Base-by-base conservation (phyloP, 805 yeast genomes). In the Wickerhamiella dianesei region DNA sequence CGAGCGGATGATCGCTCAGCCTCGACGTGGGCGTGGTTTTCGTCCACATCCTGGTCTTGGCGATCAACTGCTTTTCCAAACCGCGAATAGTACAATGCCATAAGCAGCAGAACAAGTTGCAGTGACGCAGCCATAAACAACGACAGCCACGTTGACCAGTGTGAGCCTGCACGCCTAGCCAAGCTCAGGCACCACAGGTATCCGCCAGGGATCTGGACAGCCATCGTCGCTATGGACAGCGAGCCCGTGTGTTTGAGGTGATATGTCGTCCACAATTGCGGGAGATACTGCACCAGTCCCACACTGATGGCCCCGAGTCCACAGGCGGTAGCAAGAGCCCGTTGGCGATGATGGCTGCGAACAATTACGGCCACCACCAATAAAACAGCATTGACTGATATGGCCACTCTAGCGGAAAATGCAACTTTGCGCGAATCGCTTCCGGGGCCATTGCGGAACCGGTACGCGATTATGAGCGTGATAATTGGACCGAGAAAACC, bases 191-290 rank as follows among this genome's bases (percentile, higher is more conserved):
- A 75, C 82, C 89, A 85, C 2, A 84, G 48, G 52, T 74, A 80
- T 16, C 95, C 95, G 14, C 95, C 95, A 0, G 95, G 95, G 17
- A 94, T 83, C 60, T 85, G 95, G 52, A 86, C 72, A 40, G 78
- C 65, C 89, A 85, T 82, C 86, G 82, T 83, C 4, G 77, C 74
- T 9, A 83, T 68, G 0, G 94, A 82, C 19, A 85, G 68, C 1
- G 87, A 79, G 8, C 95, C 95, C 0, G 94, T 79, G 53, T 79
- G 87, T 56, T 80, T 79, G 50, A 85, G 68, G 1, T 51, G 57
- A 56, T 69, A 80, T 0, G 95, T 85, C 37, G 88, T 82, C 52
- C 67, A 62, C 8, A 85, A 70, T 62, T 85, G 95, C 0, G 95
- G 95, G 44, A 84, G 64, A 56, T 83, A 85, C 63, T 85, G 94